Evolutionary conservation across 1,284 basidiomycete species (phyloP).

Genomic region (Ustilago lituana): DNA sequence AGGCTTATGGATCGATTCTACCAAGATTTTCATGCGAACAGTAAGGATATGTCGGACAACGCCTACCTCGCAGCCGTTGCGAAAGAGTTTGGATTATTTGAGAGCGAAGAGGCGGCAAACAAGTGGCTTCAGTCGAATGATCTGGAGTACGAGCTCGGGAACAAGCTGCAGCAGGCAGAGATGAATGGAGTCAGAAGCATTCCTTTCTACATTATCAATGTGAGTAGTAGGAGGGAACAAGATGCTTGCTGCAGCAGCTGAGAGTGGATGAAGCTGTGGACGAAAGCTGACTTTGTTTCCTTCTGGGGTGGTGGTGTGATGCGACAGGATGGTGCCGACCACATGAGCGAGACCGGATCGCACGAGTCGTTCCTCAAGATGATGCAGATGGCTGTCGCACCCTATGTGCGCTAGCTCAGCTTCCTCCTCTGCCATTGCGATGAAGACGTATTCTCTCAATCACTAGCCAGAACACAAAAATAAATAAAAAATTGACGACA

Average conservation of each 20-base stretch:
- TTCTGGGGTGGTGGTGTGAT: background rate
- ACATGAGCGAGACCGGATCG: slow-evolving; percentile 45
- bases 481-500: no score
- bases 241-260: no score
- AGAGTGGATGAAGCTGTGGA: no score
- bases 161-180: slow-evolving; percentile 45
- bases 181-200: slow-evolving; percentile 53
- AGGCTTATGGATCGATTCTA: slow-evolving; percentile 42
- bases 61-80: slow-evolving; percentile 30
- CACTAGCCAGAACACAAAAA: no score
- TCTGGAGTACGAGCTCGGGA: slow-evolving; percentile 46
- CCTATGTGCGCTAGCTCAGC: slow-evolving; percentile 40
- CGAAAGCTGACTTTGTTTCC: no score
- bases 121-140: slow-evolving; percentile 50
- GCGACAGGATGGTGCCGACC: slow-evolving; percentile 45
- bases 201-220: slow-evolving; percentile 55
- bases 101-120: slow-evolving; percentile 19
- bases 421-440: no score
- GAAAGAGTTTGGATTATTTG: slow-evolving; percentile 29
- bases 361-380: slow-evolving; percentile 47
- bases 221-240: no score
- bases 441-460: no score
- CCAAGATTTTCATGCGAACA: slow-evolving; percentile 29
- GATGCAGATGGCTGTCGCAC: slow-evolving; percentile 53
- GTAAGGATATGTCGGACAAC: slow-evolving; percentile 46